Base-by-base conservation (phyloP, 495 filamentous ascomycete species). In the Chaetomium cochliodes region DNA sequence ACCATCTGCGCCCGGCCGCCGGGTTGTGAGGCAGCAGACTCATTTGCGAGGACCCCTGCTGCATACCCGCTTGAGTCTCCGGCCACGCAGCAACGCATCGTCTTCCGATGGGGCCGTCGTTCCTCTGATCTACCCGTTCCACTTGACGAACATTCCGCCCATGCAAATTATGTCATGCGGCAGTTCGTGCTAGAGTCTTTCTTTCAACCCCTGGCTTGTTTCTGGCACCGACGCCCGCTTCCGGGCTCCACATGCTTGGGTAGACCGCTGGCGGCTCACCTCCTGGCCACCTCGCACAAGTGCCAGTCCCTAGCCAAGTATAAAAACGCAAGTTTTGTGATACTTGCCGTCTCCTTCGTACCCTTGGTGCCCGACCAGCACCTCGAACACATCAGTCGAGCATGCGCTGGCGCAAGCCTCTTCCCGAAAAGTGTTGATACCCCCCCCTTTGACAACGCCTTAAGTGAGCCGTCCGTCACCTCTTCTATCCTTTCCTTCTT, bases 341-440 rank as follows among this genome's bases (percentile, higher is more conserved):
- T 26, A 44, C 58, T 58, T 60, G 41, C 51, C 60, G 42, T 22
- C 20, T 51, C 49, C 54, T 37, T 52, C 67, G 50, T 70, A 22
- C 3, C 30, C 66, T 76, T 77, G 73, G 37, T 77, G 73, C 74
- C 74, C 72, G 70, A 77, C 72, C 63, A 64, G 28, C 64, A 66
- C 49, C 57, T 64, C 46, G 49, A 52, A 67, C 60, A 67, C 67
- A 64, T 70, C 71, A 60, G 44, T 60, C 65, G 61, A 74, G 58
- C 50, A 75, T 75, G 74, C 56, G 68, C 52, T 69, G 71, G 69
- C 72, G 28, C 52, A 68, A 63, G 53, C 56, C 62, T 58, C 65
- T 60, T 49, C 47, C 44, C 37, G 37, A 57, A 37, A 47, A 54
- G 30, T 28, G 30, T 58, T 44, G 62, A 69, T 69, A 70, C 66